Base-by-base conservation (phyloP, 768 basidiomycete species). In the Leucocoprinus birnbaumii region DNA sequence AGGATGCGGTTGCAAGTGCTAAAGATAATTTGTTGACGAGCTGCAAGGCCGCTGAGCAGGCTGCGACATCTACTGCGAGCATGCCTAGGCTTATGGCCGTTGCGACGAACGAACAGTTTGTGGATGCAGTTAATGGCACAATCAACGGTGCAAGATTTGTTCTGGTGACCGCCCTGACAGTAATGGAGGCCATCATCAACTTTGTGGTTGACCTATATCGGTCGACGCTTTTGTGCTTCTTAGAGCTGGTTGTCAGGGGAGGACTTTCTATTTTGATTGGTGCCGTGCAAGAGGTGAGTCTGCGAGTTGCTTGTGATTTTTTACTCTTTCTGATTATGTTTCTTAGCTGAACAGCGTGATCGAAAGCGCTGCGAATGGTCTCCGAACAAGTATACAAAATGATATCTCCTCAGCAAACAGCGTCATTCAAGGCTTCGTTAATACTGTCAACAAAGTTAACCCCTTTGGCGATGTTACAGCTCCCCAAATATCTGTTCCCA, bases 171-270 rank as follows among this genome's bases (percentile, higher is more conserved):
- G 72, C 91, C 2, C 73, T 98, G 53, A 96, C 90, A 0, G 75
- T 85, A 35, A 87, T 96, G 83, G 92, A 97, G 66, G 85, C 78
- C 0, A 80, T 95, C 63, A 86, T 94, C 71, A 93, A 91, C 63
- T 98, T 98, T 69, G 81, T 97, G 59, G 82, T 98, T 60, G 89
- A 93, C 70, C 83, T 87, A 44, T 98, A 97, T 66, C 87, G 94
- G 38, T 95, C 94, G 2, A 90, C 95, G 2, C 86, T 96, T 64
- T 79, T 99, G 50, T 99, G 96, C 68, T 94, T 97, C 61, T 73
- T 97, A 59, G 94, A 98, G 69, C 79, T 98, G 42, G 85, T 91
- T 21, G 84, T 99, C 9, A 79, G 85, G 25, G 94, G 94, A 16
- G 87, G 81, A 5, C 75, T 99, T 49, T 79, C 83, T 22, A 72